phyloP scores from a whole-genome alignment of 257 asterid genomes.

The Capsicum rhomboideum region DNA sequence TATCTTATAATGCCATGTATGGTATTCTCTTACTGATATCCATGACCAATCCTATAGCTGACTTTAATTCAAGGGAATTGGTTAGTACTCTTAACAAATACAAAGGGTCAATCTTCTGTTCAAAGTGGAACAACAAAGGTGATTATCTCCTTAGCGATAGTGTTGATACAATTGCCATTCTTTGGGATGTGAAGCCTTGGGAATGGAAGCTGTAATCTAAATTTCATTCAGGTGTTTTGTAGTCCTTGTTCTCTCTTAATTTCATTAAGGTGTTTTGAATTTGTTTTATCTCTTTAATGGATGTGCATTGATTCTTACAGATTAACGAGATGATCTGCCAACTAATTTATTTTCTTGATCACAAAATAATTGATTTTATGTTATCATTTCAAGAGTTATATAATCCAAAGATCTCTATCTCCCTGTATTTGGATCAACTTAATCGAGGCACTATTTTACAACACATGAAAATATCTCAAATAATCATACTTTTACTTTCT shows the following conservation, averaged over 20 bases:
- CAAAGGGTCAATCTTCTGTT: constrained; percentile 82
- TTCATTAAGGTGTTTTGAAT: constrained; percentile 61
- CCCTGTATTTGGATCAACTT: neutral
- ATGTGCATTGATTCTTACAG: neutral
- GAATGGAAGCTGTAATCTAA: constrained; percentile 88
- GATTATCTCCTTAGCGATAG: constrained; percentile 92
- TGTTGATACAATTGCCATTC: constrained; percentile 86
- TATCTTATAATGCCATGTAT: neutral
- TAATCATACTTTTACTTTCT: neutral
- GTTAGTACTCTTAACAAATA: constrained; percentile 68
- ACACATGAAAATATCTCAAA: neutral
- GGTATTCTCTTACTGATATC: neutral
- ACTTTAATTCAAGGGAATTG: constrained; percentile 65
- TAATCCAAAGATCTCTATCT: neutral
- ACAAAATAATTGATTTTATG: neutral
- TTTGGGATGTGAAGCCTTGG: constrained; percentile 83
- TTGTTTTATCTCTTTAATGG: neutral
- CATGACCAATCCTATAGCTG: neutral
- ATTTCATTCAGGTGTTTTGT: constrained; percentile 64
- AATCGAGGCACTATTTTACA: neutral
- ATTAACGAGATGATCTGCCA: neutral
- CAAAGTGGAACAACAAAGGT: constrained; percentile 98
- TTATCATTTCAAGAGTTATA: neutral
- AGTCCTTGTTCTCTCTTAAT: neutral
- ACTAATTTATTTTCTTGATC: neutral